Base-by-base conservation (phyloP, 345 rosid species). In the Gossypium longicalyx region DNA sequence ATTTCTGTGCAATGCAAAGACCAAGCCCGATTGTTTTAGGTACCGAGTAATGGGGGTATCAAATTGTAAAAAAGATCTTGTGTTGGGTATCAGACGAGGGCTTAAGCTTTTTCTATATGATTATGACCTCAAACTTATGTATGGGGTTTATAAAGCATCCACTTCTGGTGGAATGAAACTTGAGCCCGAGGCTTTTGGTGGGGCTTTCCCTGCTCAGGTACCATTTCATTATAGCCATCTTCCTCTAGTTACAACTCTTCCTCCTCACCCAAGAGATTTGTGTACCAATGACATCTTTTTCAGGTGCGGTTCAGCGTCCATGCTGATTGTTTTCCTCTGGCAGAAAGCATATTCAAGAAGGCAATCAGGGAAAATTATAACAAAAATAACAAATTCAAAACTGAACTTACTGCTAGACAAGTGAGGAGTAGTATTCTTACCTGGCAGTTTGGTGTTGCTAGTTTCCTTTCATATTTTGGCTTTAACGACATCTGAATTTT, bases 171-270 rank as follows among this genome's bases (percentile, higher is more conserved):
- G 91, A 62, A 80, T 88, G 85, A 90, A 86, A 79, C 85, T 96
- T 52, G 97, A 93, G 84, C 93, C 94, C 49, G 84, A 82, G 77
- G 98, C 99, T 67, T 95, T 95, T 84, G 88, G 87, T 17, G 98
- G 99, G 72, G 81, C 92, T 56, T 96, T 93, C 73, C 98, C 97
- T n/a, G 89, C 79, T 79, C 99, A 96, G 97, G 97, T 96, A 51
- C 60, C 56, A 16, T 76, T 73, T 53, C 77, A 13, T 69, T 60
- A 58, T 58, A 29, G 22, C 74, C 69, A 61, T 72, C 68, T 17
- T 62, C 8, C 60, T 17, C 63, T 34, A 7, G 2, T n/a, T 17
- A 67, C n/a, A 52, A 23, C 45, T 59, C 44, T 38, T 47, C 4
- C 67, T 72, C 49, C 22, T 72, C 19, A 44, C 61, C 67, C n/a